These are phyloP conservation scores for Calonectria multiphialidica DNA, from an alignment of 2,329 filamentous ascomycete species.

Conservation along the genomic window DNA sequence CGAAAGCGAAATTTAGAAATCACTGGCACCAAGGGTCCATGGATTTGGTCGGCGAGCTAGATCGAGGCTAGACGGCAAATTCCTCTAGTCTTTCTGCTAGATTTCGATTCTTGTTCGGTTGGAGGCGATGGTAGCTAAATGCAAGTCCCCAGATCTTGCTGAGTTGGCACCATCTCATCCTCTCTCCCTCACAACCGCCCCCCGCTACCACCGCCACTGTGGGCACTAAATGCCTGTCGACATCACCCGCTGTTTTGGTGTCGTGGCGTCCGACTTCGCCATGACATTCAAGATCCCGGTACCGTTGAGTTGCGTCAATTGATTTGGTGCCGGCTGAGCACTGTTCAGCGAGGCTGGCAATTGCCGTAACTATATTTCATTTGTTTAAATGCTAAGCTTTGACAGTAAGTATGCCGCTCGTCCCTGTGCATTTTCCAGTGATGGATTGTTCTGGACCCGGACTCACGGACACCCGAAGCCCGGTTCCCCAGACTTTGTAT, in stretches of 20 bases:
- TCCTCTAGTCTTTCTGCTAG: conserved; percentile 17
- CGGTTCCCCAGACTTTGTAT: conserved; percentile 5
- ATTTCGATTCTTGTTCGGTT: conserved; percentile 21
- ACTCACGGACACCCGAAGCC: background rate
- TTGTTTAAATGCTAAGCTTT: background rate
- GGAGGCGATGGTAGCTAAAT: background rate
- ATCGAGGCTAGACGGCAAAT: conserved; percentile 15
- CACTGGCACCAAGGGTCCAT: conserved; percentile 26
- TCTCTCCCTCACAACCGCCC: background rate
- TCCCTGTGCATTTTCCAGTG: background rate
- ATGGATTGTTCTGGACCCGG: background rate
- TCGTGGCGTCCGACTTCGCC: conserved; percentile 27
- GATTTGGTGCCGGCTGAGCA: conserved; percentile 7
- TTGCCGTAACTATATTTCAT: conserved; percentile 15
- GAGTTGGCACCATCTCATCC: conserved; percentile 11
- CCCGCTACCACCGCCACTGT: conserved; percentile 8
- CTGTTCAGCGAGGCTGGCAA: background rate
- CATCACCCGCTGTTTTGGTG: conserved; percentile 12
- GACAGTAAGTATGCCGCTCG: background rate
- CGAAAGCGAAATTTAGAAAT: conserved; percentile 29
- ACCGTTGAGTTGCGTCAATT: conserved; percentile 22
- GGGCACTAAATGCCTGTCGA: conserved; percentile 16
- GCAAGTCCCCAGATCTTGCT: conserved; percentile 22
- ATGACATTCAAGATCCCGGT: conserved; percentile 24
- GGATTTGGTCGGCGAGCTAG: conserved; percentile 9